Base-by-base conservation (phyloP, 2,329 filamentous ascomycete species). In the Fusarium mundagurra region DNA sequence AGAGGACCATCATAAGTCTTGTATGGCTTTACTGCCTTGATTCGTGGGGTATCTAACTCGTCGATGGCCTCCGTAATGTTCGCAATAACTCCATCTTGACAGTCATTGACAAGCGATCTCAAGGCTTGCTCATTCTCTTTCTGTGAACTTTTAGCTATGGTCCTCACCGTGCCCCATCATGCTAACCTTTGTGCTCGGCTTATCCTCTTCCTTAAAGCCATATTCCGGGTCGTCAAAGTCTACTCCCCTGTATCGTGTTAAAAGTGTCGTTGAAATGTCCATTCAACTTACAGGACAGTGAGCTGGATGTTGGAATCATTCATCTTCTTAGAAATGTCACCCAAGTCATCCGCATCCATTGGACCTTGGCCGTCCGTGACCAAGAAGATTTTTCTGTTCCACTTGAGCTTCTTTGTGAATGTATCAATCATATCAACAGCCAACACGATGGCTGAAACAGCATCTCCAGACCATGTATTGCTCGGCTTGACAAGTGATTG, bases 171-270 rank as follows among this genome's bases (percentile, higher is more conserved):
- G 10, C 29, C n/a, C n/a, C 4, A 12, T 43, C 27, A n/a, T 64
- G 59, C 61, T 45, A 78, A 92, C 91, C 87, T 98, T 98, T 59
- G 82, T 81, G 1, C 81, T 74, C 24, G 92, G 85, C 81, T 99
- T 99, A 73, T 93, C 90, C 81, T 98, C 95, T 83, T 98, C 96
- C 81, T 97, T 97, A 80, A 94, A 93, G 47, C 95, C 95, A 79
- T 92, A 98, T 5, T 97, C 95, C 3, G 90, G 81, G 81, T 98
- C 95, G 80, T 99, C 95, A 82, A 99, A 98, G 81, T 99, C 96
- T 24, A 97, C 90, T 20, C 96, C 96, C 61, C 93, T 95, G 47
- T 20, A 14, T 41, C 39, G 11, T 48, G 61, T 81, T 67, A 81
- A 77, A 54, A 38, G 6, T 29, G 45, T 8, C 12, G 22, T 18